Evolutionary conservation across 257 asterid species (phyloP).

Genomic region (Paraleonurus japonicus): DNA sequence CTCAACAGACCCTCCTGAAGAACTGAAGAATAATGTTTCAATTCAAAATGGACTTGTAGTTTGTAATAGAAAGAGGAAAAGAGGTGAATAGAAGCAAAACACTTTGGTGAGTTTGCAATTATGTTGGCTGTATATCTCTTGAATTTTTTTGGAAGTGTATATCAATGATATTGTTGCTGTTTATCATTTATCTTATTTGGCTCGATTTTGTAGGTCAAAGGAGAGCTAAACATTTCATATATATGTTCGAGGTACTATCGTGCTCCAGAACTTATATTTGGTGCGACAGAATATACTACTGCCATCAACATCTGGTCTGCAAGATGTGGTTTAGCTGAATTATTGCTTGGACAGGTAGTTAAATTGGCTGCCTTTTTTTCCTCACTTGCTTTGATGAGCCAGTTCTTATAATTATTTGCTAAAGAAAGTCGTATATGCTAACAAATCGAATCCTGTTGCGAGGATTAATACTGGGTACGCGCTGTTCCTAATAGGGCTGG

Average conservation of each 20-base stretch:
- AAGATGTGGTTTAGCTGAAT: conserved; percentile 58
- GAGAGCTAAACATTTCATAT: conserved; percentile 63
- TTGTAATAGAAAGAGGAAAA: conserved; percentile 69
- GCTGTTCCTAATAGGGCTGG: too few relatives aligned
- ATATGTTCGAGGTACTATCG: conserved; percentile 62
- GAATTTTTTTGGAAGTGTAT: conserved; percentile 13
- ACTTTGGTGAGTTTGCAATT: conserved; percentile 43
- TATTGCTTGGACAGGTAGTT: conserved; percentile 57
- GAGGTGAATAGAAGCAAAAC: conserved; percentile 51
- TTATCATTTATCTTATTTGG: conserved; percentile 15
- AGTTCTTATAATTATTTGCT: conserved; percentile 15
- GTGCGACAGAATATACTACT: conserved; percentile 59
- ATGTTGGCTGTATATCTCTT: conserved; percentile 11
- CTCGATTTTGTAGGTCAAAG: conserved; percentile 45
- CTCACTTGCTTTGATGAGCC: not conserved
- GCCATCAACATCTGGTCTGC: conserved; percentile 69
- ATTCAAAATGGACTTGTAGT: conserved; percentile 70
- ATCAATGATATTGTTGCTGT: conserved; percentile 24
- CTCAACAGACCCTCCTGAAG: conserved; percentile 63
- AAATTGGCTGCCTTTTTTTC: conserved; percentile 4
- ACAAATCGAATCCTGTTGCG: too few relatives aligned
- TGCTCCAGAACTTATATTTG: conserved; percentile 61
- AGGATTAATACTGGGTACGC: too few relatives aligned
- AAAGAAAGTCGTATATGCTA: conserved; percentile 1
- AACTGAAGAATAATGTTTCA: conserved; percentile 44